Conservation (phyloP, 305 asterid species). For the Fraxinus nigra region DNA sequence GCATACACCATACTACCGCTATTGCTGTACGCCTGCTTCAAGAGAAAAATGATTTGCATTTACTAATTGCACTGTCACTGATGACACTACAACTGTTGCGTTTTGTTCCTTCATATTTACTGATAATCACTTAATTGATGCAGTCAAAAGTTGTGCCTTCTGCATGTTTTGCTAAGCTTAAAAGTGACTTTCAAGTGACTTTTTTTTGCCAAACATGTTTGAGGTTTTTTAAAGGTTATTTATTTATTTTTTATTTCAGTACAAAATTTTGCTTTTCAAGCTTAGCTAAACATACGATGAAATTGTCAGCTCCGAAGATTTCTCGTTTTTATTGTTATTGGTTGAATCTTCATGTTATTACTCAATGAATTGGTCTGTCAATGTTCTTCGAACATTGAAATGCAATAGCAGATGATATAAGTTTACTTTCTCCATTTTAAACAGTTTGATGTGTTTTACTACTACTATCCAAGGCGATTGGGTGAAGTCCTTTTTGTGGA, state of each 20-base stretch:
- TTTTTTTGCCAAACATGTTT: background rate
- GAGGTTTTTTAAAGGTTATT: background rate
- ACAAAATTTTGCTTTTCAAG: background rate
- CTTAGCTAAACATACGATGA: background rate
- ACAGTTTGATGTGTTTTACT: constrained; percentile 91
- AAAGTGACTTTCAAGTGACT: background rate
- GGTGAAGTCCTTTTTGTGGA: constrained; percentile 79
- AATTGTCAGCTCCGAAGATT: background rate
- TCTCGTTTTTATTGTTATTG: background rate
- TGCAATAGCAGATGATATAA: background rate
- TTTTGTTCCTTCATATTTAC: background rate
- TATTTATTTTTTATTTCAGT: background rate
- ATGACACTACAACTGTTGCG: background rate
- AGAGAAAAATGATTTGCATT: background rate
- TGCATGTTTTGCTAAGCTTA: background rate
- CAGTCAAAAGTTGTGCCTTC: background rate
- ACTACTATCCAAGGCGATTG: constrained; percentile 78
- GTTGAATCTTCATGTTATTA: background rate
- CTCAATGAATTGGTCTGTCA: background rate
- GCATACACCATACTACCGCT: background rate
- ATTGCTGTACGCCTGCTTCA: background rate
- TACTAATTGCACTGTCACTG: background rate
- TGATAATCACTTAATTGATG: background rate
- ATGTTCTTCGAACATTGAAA: background rate
- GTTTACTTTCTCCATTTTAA: constrained; percentile 10